Evolutionary conservation across 116 monocot species (phyloP).

Genomic region (Posidonia oceanica): DNA sequence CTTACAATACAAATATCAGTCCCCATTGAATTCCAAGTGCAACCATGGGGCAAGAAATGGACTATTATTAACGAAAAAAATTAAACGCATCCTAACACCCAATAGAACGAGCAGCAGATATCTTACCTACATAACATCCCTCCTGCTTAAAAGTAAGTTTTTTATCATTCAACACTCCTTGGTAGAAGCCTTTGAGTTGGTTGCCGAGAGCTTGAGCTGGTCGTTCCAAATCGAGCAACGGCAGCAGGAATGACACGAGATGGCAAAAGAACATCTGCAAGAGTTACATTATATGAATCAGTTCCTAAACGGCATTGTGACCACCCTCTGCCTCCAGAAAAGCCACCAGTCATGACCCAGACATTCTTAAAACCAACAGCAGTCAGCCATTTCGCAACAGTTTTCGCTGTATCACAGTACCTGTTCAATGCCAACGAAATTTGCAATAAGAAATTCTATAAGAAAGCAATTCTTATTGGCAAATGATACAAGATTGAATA

Average conservation of each 20-base stretch:
- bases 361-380: constrained; percentile 70
- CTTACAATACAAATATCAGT: too few species aligned
- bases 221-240: constrained; percentile 38
- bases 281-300: constrained; percentile 47
- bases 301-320: constrained; percentile 63
- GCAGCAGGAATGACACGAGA: constrained; percentile 70
- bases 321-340: constrained; percentile 88
- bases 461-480: not conserved
- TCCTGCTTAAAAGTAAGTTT: too few species aligned
- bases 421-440: constrained; percentile 21
- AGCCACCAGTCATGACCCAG: constrained; percentile 65
- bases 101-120: too few species aligned
- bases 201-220: constrained; percentile 23
- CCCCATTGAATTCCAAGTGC: too few species aligned
- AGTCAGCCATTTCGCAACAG: constrained; percentile 63
- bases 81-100: too few species aligned
- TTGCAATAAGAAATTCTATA: not conserved
- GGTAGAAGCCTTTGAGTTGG: constrained; percentile 53
- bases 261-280: constrained; percentile 64
- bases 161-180: constrained; percentile 23
- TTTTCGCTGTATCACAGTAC: constrained; percentile 62
- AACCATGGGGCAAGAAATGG: too few species aligned
- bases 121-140: too few species aligned
- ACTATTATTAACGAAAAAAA: too few species aligned
- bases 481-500: not conserved